Base-by-base conservation (phyloP, 2,329 filamentous ascomycete genomes). In the Fusarium haematococcum region DNA sequence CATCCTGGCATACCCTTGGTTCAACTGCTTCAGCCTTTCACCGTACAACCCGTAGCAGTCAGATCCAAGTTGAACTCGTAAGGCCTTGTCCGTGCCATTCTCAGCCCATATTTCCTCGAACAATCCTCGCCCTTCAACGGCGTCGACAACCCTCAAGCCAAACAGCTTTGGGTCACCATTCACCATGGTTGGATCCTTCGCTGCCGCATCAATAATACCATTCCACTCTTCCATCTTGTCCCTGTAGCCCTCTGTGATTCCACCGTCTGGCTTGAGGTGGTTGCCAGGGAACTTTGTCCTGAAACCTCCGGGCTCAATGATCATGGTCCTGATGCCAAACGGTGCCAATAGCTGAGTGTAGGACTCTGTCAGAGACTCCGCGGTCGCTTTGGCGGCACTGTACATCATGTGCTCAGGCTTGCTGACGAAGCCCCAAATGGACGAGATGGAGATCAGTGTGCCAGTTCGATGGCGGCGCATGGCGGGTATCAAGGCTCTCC, bases 241-340 rank as follows among this genome's bases (percentile, higher is more conserved):
- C 13, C 48, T 61, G 5, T 69, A 69, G 27, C 67, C 63, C 6
- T 69, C 57, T 2, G 63, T 63, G 50, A 59, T 35, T 2, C 48
- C 57, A 2, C 50, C 50, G 9, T 69, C 67, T 2, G 67, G 48
- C 23, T 62, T 67, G 30, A 7, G 20, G 11, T 52, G 27, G 23
- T 67, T 69, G 1, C 56, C 67, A 6, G 61, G 63, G 14, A 69
- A 69, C 35, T 33, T 62, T 23, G 67, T 69, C 20, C 63, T 14
- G 6, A 69, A 69, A 2, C 67, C 67, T n/a, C 67, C 67, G 5
- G 63, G 67, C n/a, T 69, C 67, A 14, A 69, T 65, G 27, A 69
- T 66, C 67, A 69, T 60, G 4, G 56, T 66, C n/a, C 11, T 37
- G 4, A 69, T 57, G 2, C 56, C 67, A 43, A 69, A 69, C 1